phyloP scores from a whole-genome alignment of 129 eudicot genomes.

The Mikania micrantha region DNA sequence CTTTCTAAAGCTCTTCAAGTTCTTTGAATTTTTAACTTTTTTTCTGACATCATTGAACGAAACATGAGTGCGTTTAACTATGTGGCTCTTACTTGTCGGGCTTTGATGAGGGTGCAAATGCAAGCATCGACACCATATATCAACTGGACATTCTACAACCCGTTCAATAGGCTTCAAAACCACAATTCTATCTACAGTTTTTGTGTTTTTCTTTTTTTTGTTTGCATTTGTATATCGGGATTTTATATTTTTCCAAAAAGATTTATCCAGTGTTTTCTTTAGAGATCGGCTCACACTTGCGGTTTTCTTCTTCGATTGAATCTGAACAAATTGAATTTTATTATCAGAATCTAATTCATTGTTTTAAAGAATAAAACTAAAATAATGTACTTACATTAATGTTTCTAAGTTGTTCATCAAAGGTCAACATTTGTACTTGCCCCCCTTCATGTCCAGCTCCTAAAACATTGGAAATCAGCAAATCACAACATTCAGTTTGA shows the following conservation, averaged over 20 bases:
- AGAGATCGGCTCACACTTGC: constrained; percentile 11
- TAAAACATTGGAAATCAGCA: neutral
- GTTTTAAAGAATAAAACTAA: neutral
- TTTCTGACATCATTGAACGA: constrained; percentile 19
- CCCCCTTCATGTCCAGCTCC: constrained; percentile 11
- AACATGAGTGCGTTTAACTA: constrained; percentile 16
- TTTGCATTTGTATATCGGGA: constrained; percentile 15
- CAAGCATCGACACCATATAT: constrained; percentile 38
- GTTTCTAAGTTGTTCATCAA: constrained; percentile 27
- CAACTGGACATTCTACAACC: constrained; percentile 13
- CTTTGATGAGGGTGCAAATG: constrained; percentile 23
- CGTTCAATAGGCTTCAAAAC: constrained; percentile 27
- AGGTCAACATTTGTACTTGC: constrained; percentile 12
- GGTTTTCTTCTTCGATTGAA: constrained; percentile 9
- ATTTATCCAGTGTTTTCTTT: constrained; percentile 21
- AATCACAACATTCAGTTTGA: constrained; percentile 3
- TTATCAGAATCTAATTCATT: neutral
- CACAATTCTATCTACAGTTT: constrained; percentile 27
- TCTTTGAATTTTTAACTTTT: constrained; percentile 6
- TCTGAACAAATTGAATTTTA: constrained; percentile 8
- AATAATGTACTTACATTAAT: constrained; percentile 22
- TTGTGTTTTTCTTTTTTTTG: constrained; percentile 18
- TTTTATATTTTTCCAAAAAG: constrained; percentile 28
- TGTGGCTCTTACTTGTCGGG: constrained; percentile 19
- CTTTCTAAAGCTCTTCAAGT: constrained; percentile 13